These are phyloP conservation scores for slime mould (Dictyostelium discoideum) DNA, from an alignment of 78 protist genomes.

Conservation along the genomic window DNA sequence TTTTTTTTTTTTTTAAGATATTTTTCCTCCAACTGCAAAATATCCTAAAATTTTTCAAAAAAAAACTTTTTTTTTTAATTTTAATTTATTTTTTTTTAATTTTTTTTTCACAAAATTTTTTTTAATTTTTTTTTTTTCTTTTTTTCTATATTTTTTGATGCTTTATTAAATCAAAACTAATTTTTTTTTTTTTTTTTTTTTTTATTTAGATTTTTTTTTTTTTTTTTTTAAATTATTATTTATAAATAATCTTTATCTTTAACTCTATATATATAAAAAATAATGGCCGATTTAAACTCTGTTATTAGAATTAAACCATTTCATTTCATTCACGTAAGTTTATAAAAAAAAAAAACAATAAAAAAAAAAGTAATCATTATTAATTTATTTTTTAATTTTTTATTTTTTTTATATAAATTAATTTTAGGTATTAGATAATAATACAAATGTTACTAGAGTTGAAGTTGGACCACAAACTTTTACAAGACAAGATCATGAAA, in stretches of 20 bases:
- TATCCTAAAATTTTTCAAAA: not conserved
- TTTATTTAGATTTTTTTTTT: not conserved
- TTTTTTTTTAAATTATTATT: not conserved
- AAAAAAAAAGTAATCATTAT: not conserved
- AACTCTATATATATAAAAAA: constrained; percentile 14
- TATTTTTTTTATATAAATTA: not conserved
- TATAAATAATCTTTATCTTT: not conserved
- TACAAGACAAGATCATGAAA: constrained; percentile 91
- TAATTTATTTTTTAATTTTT: not conserved
- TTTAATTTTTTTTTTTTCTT: not conserved
- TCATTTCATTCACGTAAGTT: constrained; percentile 78
- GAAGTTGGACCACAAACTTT: constrained; percentile 92
- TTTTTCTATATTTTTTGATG: not conserved
- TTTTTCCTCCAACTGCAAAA: not conserved
- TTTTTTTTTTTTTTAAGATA: not conserved
- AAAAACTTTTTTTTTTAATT: not conserved
- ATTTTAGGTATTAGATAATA: constrained; percentile 81
- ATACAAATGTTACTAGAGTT: constrained; percentile 86
- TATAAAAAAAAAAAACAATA: not conserved
- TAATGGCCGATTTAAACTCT: constrained; percentile 7
- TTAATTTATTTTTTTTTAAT: not conserved
- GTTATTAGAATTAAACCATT: constrained; percentile 79
- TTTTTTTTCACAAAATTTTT: not conserved
- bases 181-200: not conserved
- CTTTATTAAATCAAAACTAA: not conserved